Base-by-base conservation (phyloP, 306 rosid genomes). In the Malus sylvestris region DNA sequence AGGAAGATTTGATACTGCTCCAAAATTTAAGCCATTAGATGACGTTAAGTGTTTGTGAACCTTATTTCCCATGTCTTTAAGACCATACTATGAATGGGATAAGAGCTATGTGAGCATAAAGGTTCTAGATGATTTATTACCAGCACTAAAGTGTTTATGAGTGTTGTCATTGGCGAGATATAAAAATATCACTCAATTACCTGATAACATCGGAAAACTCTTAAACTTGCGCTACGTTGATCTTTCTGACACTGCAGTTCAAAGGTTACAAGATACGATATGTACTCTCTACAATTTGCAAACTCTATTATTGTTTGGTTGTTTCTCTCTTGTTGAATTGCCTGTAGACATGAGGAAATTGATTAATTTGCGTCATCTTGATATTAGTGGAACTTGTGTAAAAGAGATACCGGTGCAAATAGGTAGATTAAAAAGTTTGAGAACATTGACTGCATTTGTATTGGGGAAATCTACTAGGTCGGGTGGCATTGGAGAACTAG, bases 231-330 rank as follows among this genome's bases (percentile, higher is more conserved):
- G 25, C 49, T 45, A 33, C 10, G 3, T 75, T 38, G 33, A 74
- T 44, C 23, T 78, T 20, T 65, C 69, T 6, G 0, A 3, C 3
- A 65, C 69, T 0, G 8, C 7, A 65, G 19, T 65, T 4, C 0
- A 22, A 32, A 45, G 1, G 29, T 67, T 83, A 30, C 81, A 73
- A 0, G 11, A 70, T 1, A n/a, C 68, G 0, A 15, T 74, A 11
- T 14, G 81, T 46, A 46, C 6, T 19, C 13, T 79, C 10, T 67
- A 65, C 79, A 75, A 46, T 60, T 53, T 79, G 35, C 83, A 76
- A 2, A 83, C 81, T 1, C 23, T 79, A 14, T 0, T 70, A 8
- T 32, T 83, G 61, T 1, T 3, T 0, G 0, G 2, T 15, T 83
- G 86, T 51, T 0, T 0, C 1, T 15, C 0, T 9, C 72, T 82